These are phyloP conservation scores for Jaltomata sinuosa DNA, from an alignment of 257 asterid genomes.

Conservation along the genomic window DNA sequence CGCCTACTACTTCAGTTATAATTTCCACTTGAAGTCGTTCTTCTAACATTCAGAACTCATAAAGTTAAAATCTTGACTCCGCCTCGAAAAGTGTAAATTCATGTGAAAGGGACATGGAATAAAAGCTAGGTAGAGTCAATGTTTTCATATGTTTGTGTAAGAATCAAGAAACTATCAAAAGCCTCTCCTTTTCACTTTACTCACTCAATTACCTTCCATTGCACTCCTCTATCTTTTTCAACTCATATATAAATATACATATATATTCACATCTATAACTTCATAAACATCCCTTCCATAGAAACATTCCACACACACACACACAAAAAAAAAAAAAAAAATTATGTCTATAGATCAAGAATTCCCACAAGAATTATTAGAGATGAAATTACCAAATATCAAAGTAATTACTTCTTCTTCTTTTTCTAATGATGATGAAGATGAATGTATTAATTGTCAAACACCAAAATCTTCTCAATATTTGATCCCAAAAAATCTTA, in stretches of 20 bases:
- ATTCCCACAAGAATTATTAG: constrained; percentile 10
- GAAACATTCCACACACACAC: not conserved
- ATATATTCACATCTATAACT: not conserved
- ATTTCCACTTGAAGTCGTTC: not conserved
- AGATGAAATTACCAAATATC: not conserved
- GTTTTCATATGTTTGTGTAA: not conserved
- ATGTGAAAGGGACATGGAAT: not conserved
- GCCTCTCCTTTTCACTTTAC: not conserved
- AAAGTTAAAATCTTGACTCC: not conserved
- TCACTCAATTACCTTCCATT: not conserved
- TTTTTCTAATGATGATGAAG: not conserved
- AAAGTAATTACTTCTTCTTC: not conserved
- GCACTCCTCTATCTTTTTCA: not conserved
- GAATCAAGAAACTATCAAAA: not conserved
- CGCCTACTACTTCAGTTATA: too few relatives aligned
- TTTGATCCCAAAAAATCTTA: constrained; percentile 30
- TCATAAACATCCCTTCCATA: not conserved
- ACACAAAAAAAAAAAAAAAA: not conserved
- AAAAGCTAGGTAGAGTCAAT: not conserved
- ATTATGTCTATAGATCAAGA: constrained; percentile 44
- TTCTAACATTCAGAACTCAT: not conserved
- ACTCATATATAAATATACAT: not conserved
- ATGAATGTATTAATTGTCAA: constrained; percentile 10
- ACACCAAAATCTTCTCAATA: constrained; percentile 40
- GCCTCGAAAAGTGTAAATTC: too few relatives aligned